Conservation (phyloP, 202 grass and related monocot species). For the Musa balbisiana region DNA sequence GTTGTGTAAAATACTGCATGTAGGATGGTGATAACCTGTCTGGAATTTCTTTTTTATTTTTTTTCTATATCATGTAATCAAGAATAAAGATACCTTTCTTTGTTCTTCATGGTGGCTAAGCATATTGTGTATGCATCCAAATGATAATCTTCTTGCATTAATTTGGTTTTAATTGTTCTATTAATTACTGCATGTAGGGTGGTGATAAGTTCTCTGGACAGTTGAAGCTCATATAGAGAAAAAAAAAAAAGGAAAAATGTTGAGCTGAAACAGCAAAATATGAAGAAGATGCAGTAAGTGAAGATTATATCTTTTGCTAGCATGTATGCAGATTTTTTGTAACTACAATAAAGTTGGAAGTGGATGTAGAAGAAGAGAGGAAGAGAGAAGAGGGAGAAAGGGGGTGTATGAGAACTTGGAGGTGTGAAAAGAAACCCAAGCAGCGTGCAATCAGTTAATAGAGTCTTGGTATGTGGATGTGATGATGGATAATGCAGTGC, state of each 20-base stretch:
- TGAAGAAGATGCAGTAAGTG: not conserved
- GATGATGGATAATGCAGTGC: too few relatives aligned
- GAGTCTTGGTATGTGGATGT: not conserved
- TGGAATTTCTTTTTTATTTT: not conserved
- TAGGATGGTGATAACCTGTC: too few relatives aligned
- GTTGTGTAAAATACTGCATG: too few relatives aligned
- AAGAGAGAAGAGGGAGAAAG: not conserved
- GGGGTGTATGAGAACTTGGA: too few relatives aligned
- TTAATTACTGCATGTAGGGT: slow-evolving; percentile 29
- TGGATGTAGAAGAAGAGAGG: not conserved
- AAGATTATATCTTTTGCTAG: not conserved
- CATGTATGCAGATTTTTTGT: not conserved
- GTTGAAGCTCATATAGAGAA: slow-evolving; percentile 7
- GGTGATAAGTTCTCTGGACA: slow-evolving; percentile 69
- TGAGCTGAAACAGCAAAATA: not conserved
- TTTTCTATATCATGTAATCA: too few relatives aligned
- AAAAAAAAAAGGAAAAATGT: not conserved
- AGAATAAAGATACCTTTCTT: too few relatives aligned
- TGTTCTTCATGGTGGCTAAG: too few relatives aligned
- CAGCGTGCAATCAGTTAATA: not conserved
- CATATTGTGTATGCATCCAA: too few relatives aligned
- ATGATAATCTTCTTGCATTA: too few relatives aligned
- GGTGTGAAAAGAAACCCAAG: too few relatives aligned
- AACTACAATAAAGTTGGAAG: not conserved
- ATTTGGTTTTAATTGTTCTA: not conserved